Base-by-base conservation (phyloP, 805 yeast species). In the Candida sanyiensis region DNA sequence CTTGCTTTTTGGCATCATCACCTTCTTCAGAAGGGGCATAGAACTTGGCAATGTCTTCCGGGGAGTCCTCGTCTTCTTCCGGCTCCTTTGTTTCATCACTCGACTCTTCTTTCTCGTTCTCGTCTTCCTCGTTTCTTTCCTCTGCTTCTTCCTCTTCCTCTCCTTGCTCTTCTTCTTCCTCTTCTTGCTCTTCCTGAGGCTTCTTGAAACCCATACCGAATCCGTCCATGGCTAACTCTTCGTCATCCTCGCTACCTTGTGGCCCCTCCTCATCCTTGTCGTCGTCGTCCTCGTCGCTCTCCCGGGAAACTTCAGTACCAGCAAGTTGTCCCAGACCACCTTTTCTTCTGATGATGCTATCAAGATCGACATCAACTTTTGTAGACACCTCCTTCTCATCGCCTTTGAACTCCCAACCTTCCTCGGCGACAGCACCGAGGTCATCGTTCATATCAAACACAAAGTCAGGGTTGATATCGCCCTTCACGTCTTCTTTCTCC, bases 321-420 rank as follows among this genome's bases (percentile, higher is more conserved):
- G 72, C 77, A 39, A 76, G 54, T 37, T 75, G 73, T 5, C 73
- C 66, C 39, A 81, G 66, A 29, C 95, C 86, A 59, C 96, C 95
- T 52, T 85, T 89, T 59, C 89, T 73, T 63, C 81, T 78, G 50
- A 90, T 83, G 38, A 90, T 90, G 11, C 79, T 78, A 52, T 90
- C 96, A 45, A 90, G 69, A 66, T 90, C 96, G 7, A 87, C 95
- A 44, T 80, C 85, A 46, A 72, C 75, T 39, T 56, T 69, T 7
- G 45, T 8, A 12, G 35, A 46, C 4, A 47, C 51, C 22, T 45
- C 37, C 17, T 52, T 49, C 17, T 52, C 66, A 27, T 72, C 76
- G 39, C 75, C 76, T 28, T 70, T 74, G 55, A 88, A 86, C 50
- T 87, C 87, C 96, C 97, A 88, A 5, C 95, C 96, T 40, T 74